Evolutionary conservation across 2,329 filamentous ascomycete genomes (phyloP).

Genomic region (Penicillium corylophilum): DNA sequence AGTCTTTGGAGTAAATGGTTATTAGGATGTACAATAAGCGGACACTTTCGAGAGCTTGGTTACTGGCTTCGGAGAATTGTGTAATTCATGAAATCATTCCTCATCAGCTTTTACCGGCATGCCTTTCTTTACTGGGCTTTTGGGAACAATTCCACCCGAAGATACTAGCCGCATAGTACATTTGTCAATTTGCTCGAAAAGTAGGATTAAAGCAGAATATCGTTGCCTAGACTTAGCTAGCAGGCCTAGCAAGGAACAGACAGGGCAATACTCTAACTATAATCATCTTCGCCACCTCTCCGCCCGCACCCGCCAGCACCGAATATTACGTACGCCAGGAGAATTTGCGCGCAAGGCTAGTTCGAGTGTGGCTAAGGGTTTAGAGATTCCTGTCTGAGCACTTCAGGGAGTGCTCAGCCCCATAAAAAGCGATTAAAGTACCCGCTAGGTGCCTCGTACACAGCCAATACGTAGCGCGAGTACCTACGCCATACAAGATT

Average conservation of each 20-base stretch:
- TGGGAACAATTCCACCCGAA: not conserved
- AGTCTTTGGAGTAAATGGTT: conserved; percentile 32
- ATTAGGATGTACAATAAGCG: conserved; percentile 35
- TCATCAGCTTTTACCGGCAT: not conserved
- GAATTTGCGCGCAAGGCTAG: not conserved
- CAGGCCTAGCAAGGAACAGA: not conserved
- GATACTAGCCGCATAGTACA: not conserved
- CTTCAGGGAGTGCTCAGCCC: conserved; percentile 18
- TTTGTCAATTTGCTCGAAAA: not conserved
- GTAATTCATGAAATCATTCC: conserved; percentile 1
- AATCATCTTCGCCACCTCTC: conserved; percentile 8
- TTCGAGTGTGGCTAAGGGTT: not conserved
- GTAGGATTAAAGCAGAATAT: not conserved
- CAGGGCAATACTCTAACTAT: not conserved
- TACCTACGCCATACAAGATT: conserved; percentile 22
- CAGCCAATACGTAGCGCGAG: conserved; percentile 18
- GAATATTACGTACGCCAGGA: conserved; percentile 5
- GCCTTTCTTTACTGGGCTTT: not conserved
- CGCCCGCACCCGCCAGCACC: conserved; percentile 7
- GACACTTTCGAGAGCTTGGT: conserved; percentile 20
- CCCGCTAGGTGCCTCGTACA: conserved; percentile 8
- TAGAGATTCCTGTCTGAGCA: not conserved
- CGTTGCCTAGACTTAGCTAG: conserved; percentile 1
- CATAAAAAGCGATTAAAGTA: conserved; percentile 7
- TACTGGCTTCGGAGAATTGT: not conserved